Base-by-base conservation (phyloP, 371 early-diverging fungal genomes). In the Phascolomyces articulosus region DNA sequence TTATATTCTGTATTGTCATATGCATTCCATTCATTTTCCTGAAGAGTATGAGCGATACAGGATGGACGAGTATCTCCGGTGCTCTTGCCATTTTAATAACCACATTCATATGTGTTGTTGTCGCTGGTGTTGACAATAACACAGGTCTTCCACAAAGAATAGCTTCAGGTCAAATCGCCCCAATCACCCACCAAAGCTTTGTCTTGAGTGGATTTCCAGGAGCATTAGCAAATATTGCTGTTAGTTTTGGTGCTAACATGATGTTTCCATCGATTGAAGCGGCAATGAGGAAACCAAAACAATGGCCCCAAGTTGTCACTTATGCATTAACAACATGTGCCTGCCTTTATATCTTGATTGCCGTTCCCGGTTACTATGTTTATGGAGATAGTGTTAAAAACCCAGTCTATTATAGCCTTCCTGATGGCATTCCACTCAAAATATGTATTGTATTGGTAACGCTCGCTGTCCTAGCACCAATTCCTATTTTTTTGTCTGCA, bases 231-330 rank as follows among this genome's bases (percentile, higher is more conserved):
- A 87, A 87, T 8, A 88, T 93, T 34, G 89, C 88, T 55, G 91
- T 91, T 69, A 84, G 86, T 66, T 92, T 89, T 62, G 91, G 93
- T 61, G 93, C 92, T 47, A 93, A 92, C 66, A 85, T 90, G 23
- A 85, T 92, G 56, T 93, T 89, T 59, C 91, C 94, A 16, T 90
- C 92, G 65, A 87, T 95, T 20, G 93, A 94, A 71, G 85, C 86
- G 31, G 89, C 92, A 24, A 93, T 96, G 94, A 79, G 81, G 62
- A 67, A 84, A 27, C 95, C 93, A 58, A 74, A 82, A 62, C 64
- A 85, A 15, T 96, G 93, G 88, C 78, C 85, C 1, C 84, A 74
- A 68, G 88, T 92, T 9, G 71, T 93, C 31, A 70, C 81, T 18
- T 74, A 73, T 44, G 91, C 93, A 24, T 85, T 90, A 56, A 65